phyloP scores from a whole-genome alignment of 2,329 filamentous ascomycete species.

The Aspergillus sp. region DNA sequence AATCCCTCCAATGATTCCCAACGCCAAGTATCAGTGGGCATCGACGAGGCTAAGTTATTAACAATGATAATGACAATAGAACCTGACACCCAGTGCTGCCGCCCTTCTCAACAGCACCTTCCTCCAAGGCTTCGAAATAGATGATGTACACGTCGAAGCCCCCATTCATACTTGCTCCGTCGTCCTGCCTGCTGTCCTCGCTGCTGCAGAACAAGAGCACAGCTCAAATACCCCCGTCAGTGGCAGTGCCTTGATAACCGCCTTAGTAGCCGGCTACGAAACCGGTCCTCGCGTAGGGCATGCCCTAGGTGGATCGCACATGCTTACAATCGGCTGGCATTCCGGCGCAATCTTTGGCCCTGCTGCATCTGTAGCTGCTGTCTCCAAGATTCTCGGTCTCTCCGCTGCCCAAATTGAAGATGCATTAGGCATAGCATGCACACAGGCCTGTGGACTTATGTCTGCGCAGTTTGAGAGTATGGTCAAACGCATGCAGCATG shows the following conservation, averaged over 20 bases:
- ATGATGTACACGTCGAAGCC: conserved; percentile 46
- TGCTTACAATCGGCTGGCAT: conserved; percentile 46
- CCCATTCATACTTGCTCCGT: conserved; percentile 44
- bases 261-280: conserved; percentile 44
- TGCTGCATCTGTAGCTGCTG: conserved; percentile 35
- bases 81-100: conserved; percentile 35
- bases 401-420: conserved; percentile 32
- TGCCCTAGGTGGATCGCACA: conserved; percentile 40
- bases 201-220: conserved; percentile 22
- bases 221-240: conserved; percentile 1
- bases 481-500: conserved; percentile 51
- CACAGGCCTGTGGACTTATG: conserved; percentile 45
- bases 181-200: conserved; percentile 45
- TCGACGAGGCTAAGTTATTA: not conserved
- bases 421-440: conserved; percentile 45
- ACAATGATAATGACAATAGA: conserved; percentile 31
- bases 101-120: conserved; percentile 47
- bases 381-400: conserved; percentile 36
- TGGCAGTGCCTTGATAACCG: conserved; percentile 37
- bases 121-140: conserved; percentile 49
- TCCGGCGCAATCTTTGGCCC: conserved; percentile 44
- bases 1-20: too few relatives aligned
- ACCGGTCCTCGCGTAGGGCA: conserved; percentile 42
- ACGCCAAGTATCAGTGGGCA: conserved; percentile 24
- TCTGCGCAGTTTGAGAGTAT: conserved; percentile 47